Evolutionary conservation across 2,329 filamentous ascomycete genomes (phyloP), one percentile per base, ranked within the genome.

Genomic region (Pyrenochaeta sp.): DNA sequence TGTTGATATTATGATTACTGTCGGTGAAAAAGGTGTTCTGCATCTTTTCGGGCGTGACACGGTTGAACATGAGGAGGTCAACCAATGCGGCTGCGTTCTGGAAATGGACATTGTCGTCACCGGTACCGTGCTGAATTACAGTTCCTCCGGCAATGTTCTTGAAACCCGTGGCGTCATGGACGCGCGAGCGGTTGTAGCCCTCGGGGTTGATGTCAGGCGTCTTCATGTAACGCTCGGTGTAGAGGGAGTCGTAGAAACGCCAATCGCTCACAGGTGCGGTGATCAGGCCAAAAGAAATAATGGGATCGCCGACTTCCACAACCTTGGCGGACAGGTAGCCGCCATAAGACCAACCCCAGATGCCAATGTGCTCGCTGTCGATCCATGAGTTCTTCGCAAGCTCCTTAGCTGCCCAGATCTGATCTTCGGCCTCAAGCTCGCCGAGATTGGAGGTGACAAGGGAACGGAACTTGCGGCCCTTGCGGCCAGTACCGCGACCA

Each of bases 201-300:
- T 73, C 83, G 0, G 74, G 75, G 65, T 90, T 90, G 35, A 76
- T 73, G 2, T 77, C 74, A 1, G 82, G 79, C 1, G 80, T 84
- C 75, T 89, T 89, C 87, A 90, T 90, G 76, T 89, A 90, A 32
- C 88, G 82, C 72, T 90, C 88, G 0, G 88, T 89, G 70, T 90
- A 90, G 79, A 90, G 84, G 49, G 81, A 83, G 71, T 90, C 87
- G 72, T 90, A 90, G 76, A 90, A 86, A 1, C 87, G 82, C 85
- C 86, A 90, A 74, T 90, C 88, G 2, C 80, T 81, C 0, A 90
- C 87, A 0, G 87, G 87, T 0, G 87, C 87, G 0, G 85, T 86
- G 61, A 88, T 86, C 9, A 90, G 72, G 0, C 82, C 87, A 7
- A 87, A 81, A 0, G 84, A 82, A 70, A 90, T 89, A 14, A 82